A percentile compares a stretch with the other conserved stretches of the same genome.
Conservation (phyloP, 768 basidiomycete genomes). For the Agaricus subrufescens region DNA sequence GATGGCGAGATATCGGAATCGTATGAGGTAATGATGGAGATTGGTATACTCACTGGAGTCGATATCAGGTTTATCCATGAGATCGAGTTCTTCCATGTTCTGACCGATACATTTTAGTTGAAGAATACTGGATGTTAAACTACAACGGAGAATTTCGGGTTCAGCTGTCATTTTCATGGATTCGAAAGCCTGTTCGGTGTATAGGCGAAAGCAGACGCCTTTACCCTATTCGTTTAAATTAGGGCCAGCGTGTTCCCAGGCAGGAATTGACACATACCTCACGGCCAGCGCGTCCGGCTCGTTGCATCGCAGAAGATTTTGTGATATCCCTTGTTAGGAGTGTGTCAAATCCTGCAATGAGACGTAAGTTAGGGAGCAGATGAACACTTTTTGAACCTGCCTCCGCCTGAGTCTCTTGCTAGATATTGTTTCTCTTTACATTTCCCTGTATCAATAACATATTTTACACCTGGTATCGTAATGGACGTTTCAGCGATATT, state of each 20-base stretch:
- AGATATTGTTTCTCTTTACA: slow-evolving; percentile 93
- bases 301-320: slow-evolving; percentile 86
- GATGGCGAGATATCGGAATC: neutral
- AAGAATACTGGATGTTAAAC: slow-evolving; percentile 77
- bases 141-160: slow-evolving; percentile 89
- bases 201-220: slow-evolving; percentile 89
- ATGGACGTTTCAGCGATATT: slow-evolving; percentile 99
- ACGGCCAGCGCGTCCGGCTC: slow-evolving; percentile 95
- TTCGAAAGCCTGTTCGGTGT: slow-evolving; percentile 78
- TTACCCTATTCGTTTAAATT: slow-evolving; percentile 43
- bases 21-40: neutral
- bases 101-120: slow-evolving; percentile 83
- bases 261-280: slow-evolving; percentile 45
- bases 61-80: slow-evolving; percentile 82
- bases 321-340: slow-evolving; percentile 79
- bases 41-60: slow-evolving; percentile 55
- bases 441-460: slow-evolving; percentile 94
- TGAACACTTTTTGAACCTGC: slow-evolving; percentile 24
- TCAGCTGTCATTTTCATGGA: slow-evolving; percentile 61
- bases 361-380: neutral
- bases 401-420: slow-evolving; percentile 63
- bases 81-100: slow-evolving; percentile 75
- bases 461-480: slow-evolving; percentile 93
- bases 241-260: neutral
- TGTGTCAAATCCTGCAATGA: slow-evolving; percentile 73